phyloP scores from a whole-genome alignment of 2,329 filamentous ascomycete genomes.

The Calcarisporium arbuscula region DNA sequence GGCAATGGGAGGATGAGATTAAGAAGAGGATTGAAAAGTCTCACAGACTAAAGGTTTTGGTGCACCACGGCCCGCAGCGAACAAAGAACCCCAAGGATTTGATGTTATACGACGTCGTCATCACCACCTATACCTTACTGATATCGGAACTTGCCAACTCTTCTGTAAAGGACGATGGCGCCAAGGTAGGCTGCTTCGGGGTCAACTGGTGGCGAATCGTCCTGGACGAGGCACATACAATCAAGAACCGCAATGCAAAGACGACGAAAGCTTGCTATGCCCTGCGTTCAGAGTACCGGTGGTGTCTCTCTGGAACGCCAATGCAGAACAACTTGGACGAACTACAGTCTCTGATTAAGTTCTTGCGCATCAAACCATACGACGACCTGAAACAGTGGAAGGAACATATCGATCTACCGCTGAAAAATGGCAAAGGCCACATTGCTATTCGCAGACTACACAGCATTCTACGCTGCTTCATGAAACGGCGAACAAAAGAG shows the following conservation, averaged over 20 bases:
- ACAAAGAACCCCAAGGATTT: slow-evolving; percentile 74
- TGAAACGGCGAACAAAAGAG: slow-evolving; percentile 98
- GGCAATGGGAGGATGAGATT: slow-evolving; percentile 95
- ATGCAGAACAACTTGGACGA: slow-evolving; percentile 99
- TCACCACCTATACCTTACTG: slow-evolving; percentile 94
- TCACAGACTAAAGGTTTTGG: slow-evolving; percentile 70
- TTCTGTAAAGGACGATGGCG: slow-evolving; percentile 50
- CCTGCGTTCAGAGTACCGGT: slow-evolving; percentile 78
- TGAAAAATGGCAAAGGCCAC: slow-evolving; percentile 85
- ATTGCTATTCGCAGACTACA: slow-evolving; percentile 84
- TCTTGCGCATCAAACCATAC: slow-evolving; percentile 87
- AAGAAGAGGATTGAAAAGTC: slow-evolving; percentile 67
- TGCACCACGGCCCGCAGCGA: slow-evolving; percentile 84
- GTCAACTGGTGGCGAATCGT: slow-evolving; percentile 94
- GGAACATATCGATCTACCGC: slow-evolving; percentile 78
- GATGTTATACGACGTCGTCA: slow-evolving; percentile 84
- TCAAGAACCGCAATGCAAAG: slow-evolving; percentile 97
- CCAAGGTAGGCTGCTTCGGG: slow-evolving; percentile 80
- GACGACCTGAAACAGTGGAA: slow-evolving; percentile 84
- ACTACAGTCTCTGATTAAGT: slow-evolving; percentile 86
- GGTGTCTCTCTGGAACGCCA: slow-evolving; percentile 93
- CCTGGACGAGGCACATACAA: slow-evolving; percentile 92
- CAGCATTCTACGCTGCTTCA: slow-evolving; percentile 81
- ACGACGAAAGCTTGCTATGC: slow-evolving; percentile 88
- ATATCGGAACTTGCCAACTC: slow-evolving; percentile 81